A percentile compares a stretch with the other conserved stretches of the same genome.
Evolutionary conservation across 164 flowering plant species (phyloP).

Genomic region (Magnolia changhungtana): DNA sequence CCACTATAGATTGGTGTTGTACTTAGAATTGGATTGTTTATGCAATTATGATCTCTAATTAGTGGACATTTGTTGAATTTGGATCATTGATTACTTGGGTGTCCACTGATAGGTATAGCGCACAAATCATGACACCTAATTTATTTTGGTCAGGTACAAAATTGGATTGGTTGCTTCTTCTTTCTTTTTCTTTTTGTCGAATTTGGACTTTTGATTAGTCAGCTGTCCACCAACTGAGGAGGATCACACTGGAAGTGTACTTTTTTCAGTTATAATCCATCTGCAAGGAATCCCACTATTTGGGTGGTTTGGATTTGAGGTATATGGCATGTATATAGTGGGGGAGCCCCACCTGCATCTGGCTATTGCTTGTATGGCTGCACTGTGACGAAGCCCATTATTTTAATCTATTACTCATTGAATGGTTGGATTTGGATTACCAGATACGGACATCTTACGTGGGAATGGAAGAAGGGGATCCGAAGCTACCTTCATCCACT

Average conservation of each 20-base stretch:
- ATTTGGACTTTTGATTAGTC: too few relatives aligned
- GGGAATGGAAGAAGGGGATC: slow-evolving; percentile 95
- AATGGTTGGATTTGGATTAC: slow-evolving; percentile 1
- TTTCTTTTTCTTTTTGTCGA: too few relatives aligned
- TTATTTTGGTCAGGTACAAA: background rate
- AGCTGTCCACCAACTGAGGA: too few relatives aligned
- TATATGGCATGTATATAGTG: background rate
- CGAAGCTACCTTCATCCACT: slow-evolving; percentile 90
- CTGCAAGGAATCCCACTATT: background rate
- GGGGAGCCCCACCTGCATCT: background rate
- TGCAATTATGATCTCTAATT: background rate
- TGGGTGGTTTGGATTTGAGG: background rate
- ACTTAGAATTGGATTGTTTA: background rate
- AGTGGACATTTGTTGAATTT: too few relatives aligned
- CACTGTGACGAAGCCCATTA: background rate
- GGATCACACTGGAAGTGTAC: too few relatives aligned
- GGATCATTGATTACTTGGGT: too few relatives aligned
- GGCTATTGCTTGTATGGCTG: background rate
- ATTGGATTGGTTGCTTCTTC: background rate
- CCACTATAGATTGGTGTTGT: background rate
- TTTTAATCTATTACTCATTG: background rate
- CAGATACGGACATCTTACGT: slow-evolving; percentile 94
- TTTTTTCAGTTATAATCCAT: background rate
- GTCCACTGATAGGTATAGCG: too few relatives aligned
- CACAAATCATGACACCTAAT: background rate